These are phyloP conservation scores for Salvia miltiorrhiza DNA, from an alignment of 257 asterid genomes.

Conservation along the genomic window DNA sequence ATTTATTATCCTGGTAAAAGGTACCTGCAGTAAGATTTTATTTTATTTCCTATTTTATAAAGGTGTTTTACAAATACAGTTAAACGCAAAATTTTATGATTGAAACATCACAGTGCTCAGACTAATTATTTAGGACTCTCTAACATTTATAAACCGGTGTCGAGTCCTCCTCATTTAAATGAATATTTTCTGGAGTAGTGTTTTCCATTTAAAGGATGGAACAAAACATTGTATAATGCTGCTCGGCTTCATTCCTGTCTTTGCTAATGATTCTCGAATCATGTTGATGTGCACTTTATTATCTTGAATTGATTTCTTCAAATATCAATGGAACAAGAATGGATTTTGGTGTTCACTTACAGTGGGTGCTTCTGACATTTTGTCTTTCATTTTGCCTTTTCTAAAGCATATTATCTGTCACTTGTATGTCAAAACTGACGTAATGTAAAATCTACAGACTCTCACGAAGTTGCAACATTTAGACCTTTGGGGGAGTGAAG, in stretches of 20 bases:
- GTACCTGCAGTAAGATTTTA: neutral
- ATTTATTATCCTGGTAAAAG: neutral
- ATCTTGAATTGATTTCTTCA: neutral
- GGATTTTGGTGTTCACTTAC: constrained; percentile 3
- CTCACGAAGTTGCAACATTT: constrained; percentile 64
- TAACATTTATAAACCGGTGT: neutral
- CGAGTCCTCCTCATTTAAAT: neutral
- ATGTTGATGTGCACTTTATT: neutral
- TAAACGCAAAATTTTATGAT: neutral
- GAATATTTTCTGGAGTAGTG: neutral
- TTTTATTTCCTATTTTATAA: neutral
- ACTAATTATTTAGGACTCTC: neutral
- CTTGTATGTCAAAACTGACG: constrained; percentile 11
- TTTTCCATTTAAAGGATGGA: neutral
- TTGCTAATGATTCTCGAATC: neutral
- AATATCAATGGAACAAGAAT: neutral
- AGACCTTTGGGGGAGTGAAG: constrained; percentile 86
- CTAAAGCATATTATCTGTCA: constrained; percentile 1
- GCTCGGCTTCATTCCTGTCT: neutral
- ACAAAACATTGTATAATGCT: neutral
- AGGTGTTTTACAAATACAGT: neutral
- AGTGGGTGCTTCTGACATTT: neutral
- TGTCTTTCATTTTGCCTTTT: neutral
- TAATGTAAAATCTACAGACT: constrained; percentile 36
- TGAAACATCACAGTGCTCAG: neutral